Percentiles rank a stretch among this genome's conserved stretches.
Evolutionary conservation across 2,329 filamentous ascomycete species (phyloP).

Genomic region (Paecilomyces variotii): DNA sequence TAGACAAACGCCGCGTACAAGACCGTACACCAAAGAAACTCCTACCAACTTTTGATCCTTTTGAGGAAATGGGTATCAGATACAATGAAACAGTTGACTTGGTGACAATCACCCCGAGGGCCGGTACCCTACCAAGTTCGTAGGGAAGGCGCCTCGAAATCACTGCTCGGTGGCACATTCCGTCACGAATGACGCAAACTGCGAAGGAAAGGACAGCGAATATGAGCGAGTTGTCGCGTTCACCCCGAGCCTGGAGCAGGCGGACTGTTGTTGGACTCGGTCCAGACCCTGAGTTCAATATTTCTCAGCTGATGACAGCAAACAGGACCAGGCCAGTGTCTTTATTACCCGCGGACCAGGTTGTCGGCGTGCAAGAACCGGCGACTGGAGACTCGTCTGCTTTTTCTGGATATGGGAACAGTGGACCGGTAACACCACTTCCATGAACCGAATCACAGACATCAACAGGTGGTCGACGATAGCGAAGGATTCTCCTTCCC

Average conservation of each 20-base stretch:
- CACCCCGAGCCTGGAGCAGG: neutral
- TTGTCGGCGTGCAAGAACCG: neutral
- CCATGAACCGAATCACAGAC: neutral
- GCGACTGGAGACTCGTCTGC: neutral
- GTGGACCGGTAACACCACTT: neutral
- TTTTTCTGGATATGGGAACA: no score
- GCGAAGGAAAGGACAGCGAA: neutral
- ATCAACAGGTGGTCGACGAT: neutral
- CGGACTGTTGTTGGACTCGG: neutral
- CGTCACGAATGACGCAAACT: neutral
- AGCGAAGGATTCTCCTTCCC: neutral
- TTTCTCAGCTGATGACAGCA: neutral
- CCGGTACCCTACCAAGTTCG: neutral
- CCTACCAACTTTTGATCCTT: neutral
- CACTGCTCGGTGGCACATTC: neutral
- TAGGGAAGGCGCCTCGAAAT: neutral
- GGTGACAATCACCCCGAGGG: neutral
- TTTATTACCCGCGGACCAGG: neutral
- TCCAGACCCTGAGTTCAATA: neutral
- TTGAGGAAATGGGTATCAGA: neutral
- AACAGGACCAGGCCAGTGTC: neutral
- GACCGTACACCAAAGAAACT: neutral
- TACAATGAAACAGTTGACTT: neutral
- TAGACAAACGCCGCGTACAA: neutral
- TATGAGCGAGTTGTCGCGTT: neutral